Percentiles rank a stretch among this genome's conserved stretches.
Conservation (phyloP, 768 basidiomycete genomes). For the Auriscalpium microsporum region DNA sequence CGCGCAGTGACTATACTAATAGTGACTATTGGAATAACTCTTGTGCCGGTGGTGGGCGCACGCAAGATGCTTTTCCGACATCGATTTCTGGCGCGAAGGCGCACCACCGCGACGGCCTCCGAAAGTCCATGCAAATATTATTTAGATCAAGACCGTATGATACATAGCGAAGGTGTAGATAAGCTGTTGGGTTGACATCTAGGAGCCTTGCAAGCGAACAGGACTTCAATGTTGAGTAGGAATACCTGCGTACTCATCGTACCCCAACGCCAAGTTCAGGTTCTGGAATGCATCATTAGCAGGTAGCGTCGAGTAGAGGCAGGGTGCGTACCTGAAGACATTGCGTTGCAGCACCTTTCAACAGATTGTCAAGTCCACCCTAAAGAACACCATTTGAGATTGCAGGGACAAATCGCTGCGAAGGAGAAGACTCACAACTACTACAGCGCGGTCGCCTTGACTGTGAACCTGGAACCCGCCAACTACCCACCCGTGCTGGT, state of each 20-base stretch:
- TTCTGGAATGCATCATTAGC: slow-evolving; percentile 42
- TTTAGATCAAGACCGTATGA: not conserved
- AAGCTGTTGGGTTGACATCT: not conserved
- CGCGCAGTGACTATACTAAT: no score
- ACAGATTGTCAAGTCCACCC: slow-evolving; percentile 92
- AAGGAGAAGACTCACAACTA: slow-evolving; percentile 57
- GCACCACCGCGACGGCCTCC: no score
- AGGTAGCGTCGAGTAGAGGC: not conserved
- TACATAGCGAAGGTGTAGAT: no score
- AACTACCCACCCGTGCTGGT: slow-evolving; percentile 81
- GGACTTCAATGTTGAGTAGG: slow-evolving; percentile 22
- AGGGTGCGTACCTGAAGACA: slow-evolving; percentile 76
- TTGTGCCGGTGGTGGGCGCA: not conserved
- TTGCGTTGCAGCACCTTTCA: slow-evolving; percentile 99
- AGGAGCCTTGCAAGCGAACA: not conserved
- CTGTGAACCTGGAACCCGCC: slow-evolving; percentile 94
- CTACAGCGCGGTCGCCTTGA: slow-evolving; percentile 81
- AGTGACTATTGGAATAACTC: not conserved
- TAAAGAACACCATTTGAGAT: slow-evolving; percentile 20
- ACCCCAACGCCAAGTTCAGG: slow-evolving; percentile 82
- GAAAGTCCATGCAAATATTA: not conserved
- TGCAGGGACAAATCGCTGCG: not conserved
- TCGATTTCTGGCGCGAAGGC: no score
- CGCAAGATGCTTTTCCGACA: no score
- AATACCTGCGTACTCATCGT: slow-evolving; percentile 78